phyloP scores from a whole-genome alignment of 2,329 filamentous ascomycete genomes.

The Mycocentrospora acerina region DNA sequence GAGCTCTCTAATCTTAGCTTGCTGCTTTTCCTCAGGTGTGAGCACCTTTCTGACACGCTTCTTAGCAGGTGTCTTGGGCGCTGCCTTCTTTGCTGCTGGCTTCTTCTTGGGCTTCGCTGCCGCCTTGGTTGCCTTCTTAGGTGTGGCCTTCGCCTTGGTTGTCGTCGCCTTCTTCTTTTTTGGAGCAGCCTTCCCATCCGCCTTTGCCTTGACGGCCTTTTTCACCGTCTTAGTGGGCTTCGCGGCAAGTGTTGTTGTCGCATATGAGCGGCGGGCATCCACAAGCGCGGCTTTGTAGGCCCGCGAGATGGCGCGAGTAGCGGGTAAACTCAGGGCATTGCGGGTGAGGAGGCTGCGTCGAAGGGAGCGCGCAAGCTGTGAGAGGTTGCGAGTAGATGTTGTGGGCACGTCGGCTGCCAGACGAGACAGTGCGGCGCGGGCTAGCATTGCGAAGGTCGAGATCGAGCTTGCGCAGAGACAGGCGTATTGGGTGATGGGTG shows the following conservation, averaged over 20 bases:
- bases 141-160: conserved; percentile 5
- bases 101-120: conserved; percentile 30
- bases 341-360: conserved; percentile 23
- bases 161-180: conserved; percentile 14
- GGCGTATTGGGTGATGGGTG: conserved; percentile 10
- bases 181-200: conserved; percentile 18
- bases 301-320: conserved; percentile 24
- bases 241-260: conserved; percentile 32
- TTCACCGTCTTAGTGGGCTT: conserved; percentile 37
- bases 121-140: conserved; percentile 26
- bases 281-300: conserved; percentile 21
- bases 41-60: conserved; percentile 30
- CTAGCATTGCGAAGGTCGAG: conserved; percentile 32
- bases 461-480: conserved; percentile 1
- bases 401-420: conserved; percentile 37
- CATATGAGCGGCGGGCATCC: conserved; percentile 33
- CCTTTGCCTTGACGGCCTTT: conserved; percentile 27
- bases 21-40: conserved; percentile 33
- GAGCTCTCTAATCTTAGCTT: conserved; percentile 29
- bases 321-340: conserved; percentile 22
- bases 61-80: conserved; percentile 22
- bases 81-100: conserved; percentile 19
- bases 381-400: conserved; percentile 38
- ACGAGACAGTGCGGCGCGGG: conserved; percentile 39
- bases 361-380: conserved; percentile 35